A percentile compares a stretch with the other conserved stretches of the same genome.
Evolutionary conservation across 2,329 filamentous ascomycete species (phyloP).

Genomic region (Calycina herbarum): DNA sequence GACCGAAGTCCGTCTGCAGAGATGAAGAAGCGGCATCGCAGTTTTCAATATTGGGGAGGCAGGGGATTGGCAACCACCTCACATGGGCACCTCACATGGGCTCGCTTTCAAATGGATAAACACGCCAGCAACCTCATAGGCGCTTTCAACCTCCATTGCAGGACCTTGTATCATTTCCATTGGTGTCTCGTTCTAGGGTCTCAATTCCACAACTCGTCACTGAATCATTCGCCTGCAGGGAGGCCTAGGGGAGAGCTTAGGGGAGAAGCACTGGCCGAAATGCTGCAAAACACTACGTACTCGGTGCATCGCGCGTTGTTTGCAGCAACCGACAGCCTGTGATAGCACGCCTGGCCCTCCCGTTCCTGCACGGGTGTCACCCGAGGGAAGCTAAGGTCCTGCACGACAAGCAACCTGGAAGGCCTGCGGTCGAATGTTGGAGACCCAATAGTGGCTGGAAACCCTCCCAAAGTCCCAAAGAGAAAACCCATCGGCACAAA

Average conservation of each 20-base stretch:
- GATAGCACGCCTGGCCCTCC: background rate
- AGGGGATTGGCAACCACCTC: background rate
- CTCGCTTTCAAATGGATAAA: background rate
- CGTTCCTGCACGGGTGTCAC: slow-evolving; percentile 6
- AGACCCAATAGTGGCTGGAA: background rate
- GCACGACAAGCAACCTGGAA: background rate
- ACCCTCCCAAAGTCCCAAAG: background rate
- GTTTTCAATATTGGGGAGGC: background rate
- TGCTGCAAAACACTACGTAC: background rate
- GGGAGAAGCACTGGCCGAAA: background rate
- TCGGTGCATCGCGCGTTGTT: background rate
- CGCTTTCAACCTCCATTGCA: background rate
- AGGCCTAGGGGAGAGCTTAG: background rate
- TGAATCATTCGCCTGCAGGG: background rate
- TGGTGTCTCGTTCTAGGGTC: background rate
- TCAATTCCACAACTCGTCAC: background rate
- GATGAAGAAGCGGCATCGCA: background rate
- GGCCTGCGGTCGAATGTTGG: background rate
- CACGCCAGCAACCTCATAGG: background rate
- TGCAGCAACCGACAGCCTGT: background rate
- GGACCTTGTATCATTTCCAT: background rate
- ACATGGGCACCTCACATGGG: no score
- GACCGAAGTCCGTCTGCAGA: no score
- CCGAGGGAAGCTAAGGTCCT: background rate
- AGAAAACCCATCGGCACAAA: no score